These are phyloP conservation scores for Hypoxylon fuscum DNA, from an alignment of 495 filamentous ascomycete genomes.

Conservation along the genomic window DNA sequence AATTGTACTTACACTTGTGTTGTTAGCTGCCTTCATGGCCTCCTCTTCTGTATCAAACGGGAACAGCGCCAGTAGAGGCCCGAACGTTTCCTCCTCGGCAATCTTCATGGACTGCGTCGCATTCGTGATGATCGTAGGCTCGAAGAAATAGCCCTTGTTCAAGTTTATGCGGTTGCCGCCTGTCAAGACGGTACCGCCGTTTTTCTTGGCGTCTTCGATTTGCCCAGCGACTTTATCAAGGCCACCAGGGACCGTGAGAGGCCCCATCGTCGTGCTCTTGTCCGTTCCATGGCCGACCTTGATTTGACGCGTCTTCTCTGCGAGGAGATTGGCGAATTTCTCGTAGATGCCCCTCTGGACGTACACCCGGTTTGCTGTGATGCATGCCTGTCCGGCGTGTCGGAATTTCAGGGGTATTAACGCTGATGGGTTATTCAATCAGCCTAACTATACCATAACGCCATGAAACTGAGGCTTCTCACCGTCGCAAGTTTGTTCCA, in stretches of 20 bases:
- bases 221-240: constrained; percentile 70
- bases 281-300: constrained; percentile 70
- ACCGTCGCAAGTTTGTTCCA: constrained; percentile 68
- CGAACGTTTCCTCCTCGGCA: constrained; percentile 74
- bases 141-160: constrained; percentile 71
- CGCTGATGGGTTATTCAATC: constrained; percentile 38
- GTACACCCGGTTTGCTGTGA: constrained; percentile 77
- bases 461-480: too few species aligned
- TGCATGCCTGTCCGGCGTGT: constrained; percentile 76
- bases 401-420: constrained; percentile 73
- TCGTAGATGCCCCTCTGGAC: constrained; percentile 68
- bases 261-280: constrained; percentile 70
- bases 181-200: constrained; percentile 69
- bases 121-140: constrained; percentile 72
- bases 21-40: constrained; percentile 68
- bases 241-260: constrained; percentile 69
- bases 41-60: constrained; percentile 76
- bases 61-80: constrained; percentile 72
- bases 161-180: constrained; percentile 56
- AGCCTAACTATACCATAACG: too few species aligned
- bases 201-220: constrained; percentile 68
- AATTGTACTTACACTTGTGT: constrained; percentile 66
- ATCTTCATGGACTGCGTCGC: constrained; percentile 72
- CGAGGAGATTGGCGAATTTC: constrained; percentile 62
- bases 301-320: constrained; percentile 63